A percentile compares a stretch with the other conserved stretches of the same genome.
These are phyloP conservation scores for Ascochyta rabiei DNA, from an alignment of 2,329 filamentous ascomycete species.

Conservation along the genomic window DNA sequence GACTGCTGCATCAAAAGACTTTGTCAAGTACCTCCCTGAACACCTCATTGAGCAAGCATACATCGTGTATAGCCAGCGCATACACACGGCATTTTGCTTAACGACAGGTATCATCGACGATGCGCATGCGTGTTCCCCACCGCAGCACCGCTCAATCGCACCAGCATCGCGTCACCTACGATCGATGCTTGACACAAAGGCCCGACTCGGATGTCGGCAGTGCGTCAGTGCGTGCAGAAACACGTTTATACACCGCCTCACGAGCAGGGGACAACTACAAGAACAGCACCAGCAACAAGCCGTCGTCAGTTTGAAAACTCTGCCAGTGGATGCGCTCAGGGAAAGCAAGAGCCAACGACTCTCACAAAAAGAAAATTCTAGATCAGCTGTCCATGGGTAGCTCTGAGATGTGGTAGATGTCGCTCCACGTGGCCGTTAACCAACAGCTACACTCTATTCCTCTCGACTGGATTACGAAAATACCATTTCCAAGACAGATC, in stretches of 20 bases:
- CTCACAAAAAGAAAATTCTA: neutral
- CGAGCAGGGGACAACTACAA: neutral
- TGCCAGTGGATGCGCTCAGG: neutral
- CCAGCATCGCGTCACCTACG: neutral
- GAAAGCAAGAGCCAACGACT: neutral
- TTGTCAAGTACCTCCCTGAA: neutral
- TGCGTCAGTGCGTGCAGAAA: slow-evolving; percentile 11
- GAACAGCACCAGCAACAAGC: neutral
- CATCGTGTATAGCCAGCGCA: neutral
- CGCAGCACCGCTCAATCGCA: neutral
- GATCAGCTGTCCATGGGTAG: slow-evolving; percentile 8
- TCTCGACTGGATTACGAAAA: neutral
- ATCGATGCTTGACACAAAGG: slow-evolving; percentile 5
- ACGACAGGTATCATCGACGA: neutral
- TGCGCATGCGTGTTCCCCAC: slow-evolving; percentile 1
- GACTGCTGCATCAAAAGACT: neutral
- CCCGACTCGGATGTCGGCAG: slow-evolving; percentile 13
- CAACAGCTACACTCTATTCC: neutral
- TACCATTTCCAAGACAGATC: neutral
- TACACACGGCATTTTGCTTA: neutral
- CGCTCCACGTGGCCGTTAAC: slow-evolving; percentile 4
- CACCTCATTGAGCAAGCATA: neutral
- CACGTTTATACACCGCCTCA: slow-evolving; percentile 7
- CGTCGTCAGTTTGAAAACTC: too few relatives aligned
- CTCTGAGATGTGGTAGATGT: slow-evolving; percentile 16